Evolutionary conservation across 768 basidiomycete genomes (phyloP).

Genomic region (Suillus variegatus): DNA sequence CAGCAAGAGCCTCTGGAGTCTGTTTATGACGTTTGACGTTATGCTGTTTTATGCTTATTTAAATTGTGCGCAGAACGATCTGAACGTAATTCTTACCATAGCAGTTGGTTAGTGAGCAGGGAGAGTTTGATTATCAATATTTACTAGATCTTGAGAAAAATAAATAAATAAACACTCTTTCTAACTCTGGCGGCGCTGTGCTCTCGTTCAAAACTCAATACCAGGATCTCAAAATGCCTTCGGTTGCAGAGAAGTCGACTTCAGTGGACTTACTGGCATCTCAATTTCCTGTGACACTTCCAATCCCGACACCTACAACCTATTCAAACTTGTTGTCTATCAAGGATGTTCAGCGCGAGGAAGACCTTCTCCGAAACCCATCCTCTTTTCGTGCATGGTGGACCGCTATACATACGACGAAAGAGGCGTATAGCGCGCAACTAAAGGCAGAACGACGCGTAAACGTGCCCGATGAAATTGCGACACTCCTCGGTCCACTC

Average conservation of each 20-base stretch:
- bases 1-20: conserved; percentile 60
- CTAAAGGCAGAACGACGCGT: conserved; percentile 56
- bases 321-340: conserved; percentile 74
- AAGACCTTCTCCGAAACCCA: conserved; percentile 91
- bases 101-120: no score
- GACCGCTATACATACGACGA: conserved; percentile 75
- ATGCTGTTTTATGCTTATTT: conserved; percentile 48
- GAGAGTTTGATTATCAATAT: background rate
- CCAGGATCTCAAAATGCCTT: conserved; percentile 47
- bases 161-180: background rate
- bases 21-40: conserved; percentile 65
- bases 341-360: conserved; percentile 84
- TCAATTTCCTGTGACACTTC: conserved; percentile 82
- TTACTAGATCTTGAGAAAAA: background rate
- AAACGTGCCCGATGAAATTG: conserved; percentile 50
- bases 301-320: conserved; percentile 78
- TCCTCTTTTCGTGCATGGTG: conserved; percentile 93
- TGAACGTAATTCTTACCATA: conserved; percentile 26
- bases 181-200: background rate
- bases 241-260: conserved; percentile 48
- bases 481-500: conserved; percentile 74
- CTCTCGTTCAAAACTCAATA: background rate
- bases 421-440: conserved; percentile 60
- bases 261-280: conserved; percentile 54
- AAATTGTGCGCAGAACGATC: conserved; percentile 2